Base-by-base conservation (phyloP, 225 moss, liverwort and hornwort species). In the Polytrichum commune region DNA sequence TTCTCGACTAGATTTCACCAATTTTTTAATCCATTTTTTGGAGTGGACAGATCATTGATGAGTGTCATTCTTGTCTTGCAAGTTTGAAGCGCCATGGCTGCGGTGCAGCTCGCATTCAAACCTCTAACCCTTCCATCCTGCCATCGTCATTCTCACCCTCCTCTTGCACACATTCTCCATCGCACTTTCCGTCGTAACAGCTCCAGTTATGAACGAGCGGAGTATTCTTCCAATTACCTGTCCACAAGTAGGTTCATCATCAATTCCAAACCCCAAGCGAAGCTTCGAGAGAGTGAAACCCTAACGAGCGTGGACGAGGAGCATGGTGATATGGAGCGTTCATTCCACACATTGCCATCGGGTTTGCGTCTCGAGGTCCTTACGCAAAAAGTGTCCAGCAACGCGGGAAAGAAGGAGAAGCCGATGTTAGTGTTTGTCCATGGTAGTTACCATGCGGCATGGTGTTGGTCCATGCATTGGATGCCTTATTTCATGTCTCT, bases 371-470 rank as follows among this genome's bases (percentile, higher is more conserved):
- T 98, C 62, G 97, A 98, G 81, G 90, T 90, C 0, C 79, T 94
- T 25, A 70, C 75, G 13, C 80, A 89, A 10, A 60, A 70, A 54
- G 80, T 63, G 2, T 57, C 66, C 7, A 77, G 55, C 19, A 35
- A 20, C 1, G 27, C 55, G 18, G 53, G 56, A 20, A 64, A 63
- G 27, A 87, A 72, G 56, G 29, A 81, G 1, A 81, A 90, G 30
- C 54, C 84, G 1, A 82, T 88, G 29, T 68, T 98, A 7, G 72
- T 98, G 24, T 91, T 98, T 67, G 83, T 95, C 18, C 97, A 98
- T 71, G 97, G 97, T 29, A 94, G 94, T 55, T 93, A 87, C 75
- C 97, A 98, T 63, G 97, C 95, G 1, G 97, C 97, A 7, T 98
- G 95, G 97, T 98, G 97, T 60, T 98, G 97, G 97, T 69, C 84